Base-by-base conservation (phyloP, 2,329 filamentous ascomycete species). In the Tolypocladium amazonense region DNA sequence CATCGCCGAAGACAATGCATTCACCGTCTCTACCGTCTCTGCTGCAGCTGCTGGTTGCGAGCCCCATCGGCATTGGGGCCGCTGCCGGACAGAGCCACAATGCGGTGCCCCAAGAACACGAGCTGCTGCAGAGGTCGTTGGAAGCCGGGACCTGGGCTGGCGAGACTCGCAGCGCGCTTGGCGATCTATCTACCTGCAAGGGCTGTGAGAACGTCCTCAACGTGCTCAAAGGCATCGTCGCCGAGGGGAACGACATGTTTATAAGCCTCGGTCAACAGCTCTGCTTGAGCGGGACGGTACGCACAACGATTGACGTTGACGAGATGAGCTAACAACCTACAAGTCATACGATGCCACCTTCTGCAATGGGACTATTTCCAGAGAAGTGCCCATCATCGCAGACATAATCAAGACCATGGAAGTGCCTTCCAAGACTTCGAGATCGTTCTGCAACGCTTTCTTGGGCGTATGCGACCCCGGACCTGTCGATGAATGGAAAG, bases 361-460 rank as follows among this genome's bases (percentile, higher is more conserved):
- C 33, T 85, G 82, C 59, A 71, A 75, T 3, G 83, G 82, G 4
- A 71, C 78, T 14, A 75, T 84, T 30, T 71, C 70, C 3, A 73
- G 75, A 1, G 81, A 85, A 66, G 81, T 79, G 0, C 81, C 81
- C 2, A 78, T 83, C 58, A 69, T 84, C 33, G 79, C 81, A 35
- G 73, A 77, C 47, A 74, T 74, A 8, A 67, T 85, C 18, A 74
- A 78, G 41, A 70, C 76, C 18, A 75, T 84, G 63, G 69, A 67
- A 11, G 67, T 83, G 23, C 75, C 75, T 1, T 82, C 81, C 12
- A 75, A 75, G 60, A 79, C 80, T 0, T 77, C 81, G 25, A 68
- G 78, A 37, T 71, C 80, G 4, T 77, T 84, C 56, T 85, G 81
- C 65, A 72, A 77, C 33, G 77, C 78, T 6, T 69, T 85, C 59